Base-by-base conservation (phyloP, 495 filamentous ascomycete genomes). In the Cercophora scortea region DNA sequence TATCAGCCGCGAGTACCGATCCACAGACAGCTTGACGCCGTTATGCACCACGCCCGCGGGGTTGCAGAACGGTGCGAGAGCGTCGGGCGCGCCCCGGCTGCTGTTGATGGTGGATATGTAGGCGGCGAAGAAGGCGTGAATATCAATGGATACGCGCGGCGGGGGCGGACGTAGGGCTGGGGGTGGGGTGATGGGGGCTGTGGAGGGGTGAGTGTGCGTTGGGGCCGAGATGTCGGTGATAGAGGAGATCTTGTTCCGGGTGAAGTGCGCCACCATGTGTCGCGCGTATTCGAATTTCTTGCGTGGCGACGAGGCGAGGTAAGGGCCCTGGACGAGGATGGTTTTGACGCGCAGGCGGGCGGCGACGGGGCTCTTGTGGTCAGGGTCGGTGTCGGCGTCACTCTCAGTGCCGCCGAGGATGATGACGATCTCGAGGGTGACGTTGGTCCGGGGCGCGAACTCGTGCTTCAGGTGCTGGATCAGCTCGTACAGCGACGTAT, bases 51-150 rank as follows among this genome's bases (percentile, higher is more conserved):
- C 59, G 1, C 52, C 55, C 5, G 52, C 43, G 15, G 47, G 33
- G 40, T 63, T 61, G 52, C 60, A 64, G 36, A 63, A 68, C 1
- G 35, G 34, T 7, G 49, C 46, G 19, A 70, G 25, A 5, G 25
- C 56, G 13, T 58, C 57, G n/a, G 53, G 36, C 13, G 41, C 49
- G 58, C 69, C 62, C 3, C 45, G 55, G n/a, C 59, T 55, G 34
- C 19, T 52, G 47, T 67, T 67, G 52, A 70, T 64, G 52, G 54
- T 63, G 8, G 49, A 45, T 13, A 68, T 62, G 42, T 66, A 68
- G 4, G 50, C 42, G 6, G 51, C 43, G 38, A 69, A 66, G 12
- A 63, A 61, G n/a, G 47, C 32, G 5, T 36, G 42, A 32, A 54
- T 40, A 45, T 56, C 51, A 6, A 58, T 52, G 12, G 57, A 54